These are phyloP conservation scores for Pseudocercospora fijiensis DNA, from an alignment of 2,329 filamentous ascomycete species.

Conservation along the genomic window DNA sequence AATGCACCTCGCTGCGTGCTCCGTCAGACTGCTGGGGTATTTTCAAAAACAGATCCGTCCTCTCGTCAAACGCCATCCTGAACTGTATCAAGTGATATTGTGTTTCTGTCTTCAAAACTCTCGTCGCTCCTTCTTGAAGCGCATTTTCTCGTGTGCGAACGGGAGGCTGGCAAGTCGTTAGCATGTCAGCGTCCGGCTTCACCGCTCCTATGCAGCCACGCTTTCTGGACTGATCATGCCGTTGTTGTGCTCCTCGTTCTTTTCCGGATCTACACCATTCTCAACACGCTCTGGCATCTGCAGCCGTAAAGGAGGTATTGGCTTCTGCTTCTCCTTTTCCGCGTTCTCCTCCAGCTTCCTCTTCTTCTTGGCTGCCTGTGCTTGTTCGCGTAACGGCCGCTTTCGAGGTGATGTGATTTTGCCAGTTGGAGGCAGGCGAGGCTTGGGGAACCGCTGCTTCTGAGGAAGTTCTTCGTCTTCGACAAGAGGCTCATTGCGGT, in stretches of 20 bases:
- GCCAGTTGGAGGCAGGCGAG: conserved; percentile 67
- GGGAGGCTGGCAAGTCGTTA: background rate
- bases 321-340: conserved; percentile 43
- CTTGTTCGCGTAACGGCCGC: conserved; percentile 75
- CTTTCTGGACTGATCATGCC: conserved; percentile 87
- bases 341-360: conserved; percentile 62
- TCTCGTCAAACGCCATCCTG: background rate
- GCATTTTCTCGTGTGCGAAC: background rate
- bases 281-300: conserved; percentile 47
- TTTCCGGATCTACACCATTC: conserved; percentile 59
- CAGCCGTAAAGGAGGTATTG: conserved; percentile 53
- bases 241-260: conserved; percentile 62
- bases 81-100: background rate
- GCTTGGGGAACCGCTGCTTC: conserved; percentile 74
- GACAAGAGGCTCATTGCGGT: conserved; percentile 75
- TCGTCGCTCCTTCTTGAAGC: background rate
- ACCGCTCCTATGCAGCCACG: conserved; percentile 42
- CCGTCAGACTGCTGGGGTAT: conserved; percentile 6
- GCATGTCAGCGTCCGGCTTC: background rate
- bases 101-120: background rate
- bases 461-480: conserved; percentile 93
- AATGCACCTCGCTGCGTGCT: conserved; percentile 4
- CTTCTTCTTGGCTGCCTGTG: conserved; percentile 82
- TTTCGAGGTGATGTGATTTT: conserved; percentile 87
- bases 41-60: background rate